Evolutionary conservation across 805 yeast species (phyloP).

Genomic region (Suhomyces vadensis): DNA sequence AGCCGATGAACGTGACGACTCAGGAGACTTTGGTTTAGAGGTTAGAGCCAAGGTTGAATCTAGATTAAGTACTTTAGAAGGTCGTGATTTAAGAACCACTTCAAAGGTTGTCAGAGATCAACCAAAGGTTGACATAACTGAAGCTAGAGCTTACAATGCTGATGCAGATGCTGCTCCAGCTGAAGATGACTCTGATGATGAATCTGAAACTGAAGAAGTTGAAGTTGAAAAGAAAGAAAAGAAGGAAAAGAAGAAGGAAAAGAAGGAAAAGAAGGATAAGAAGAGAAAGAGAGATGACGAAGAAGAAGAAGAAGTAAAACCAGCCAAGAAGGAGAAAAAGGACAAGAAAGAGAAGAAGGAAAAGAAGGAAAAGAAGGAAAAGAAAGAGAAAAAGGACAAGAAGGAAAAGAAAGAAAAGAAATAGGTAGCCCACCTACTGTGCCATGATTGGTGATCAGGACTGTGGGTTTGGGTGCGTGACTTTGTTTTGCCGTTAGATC

Average conservation of each 20-base stretch:
- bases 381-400: slow-evolving; percentile 39
- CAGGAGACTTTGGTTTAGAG: slow-evolving; percentile 89
- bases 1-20: slow-evolving; percentile 95
- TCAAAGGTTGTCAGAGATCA: slow-evolving; percentile 79
- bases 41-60: slow-evolving; percentile 93
- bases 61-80: slow-evolving; percentile 92
- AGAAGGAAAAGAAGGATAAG: slow-evolving; percentile 26
- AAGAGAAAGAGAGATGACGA: slow-evolving; percentile 23
- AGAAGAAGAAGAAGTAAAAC: slow-evolving; percentile 52
- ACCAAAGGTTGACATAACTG: slow-evolving; percentile 82
- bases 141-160: slow-evolving; percentile 86
- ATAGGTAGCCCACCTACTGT: slow-evolving; percentile 11
- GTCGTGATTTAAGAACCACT: slow-evolving; percentile 91
- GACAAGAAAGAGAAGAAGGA: slow-evolving; percentile 38
- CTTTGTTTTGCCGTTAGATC: not conserved
- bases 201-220: slow-evolving; percentile 34
- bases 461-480: slow-evolving; percentile 3
- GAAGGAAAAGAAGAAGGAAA: slow-evolving; percentile 31
- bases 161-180: slow-evolving; percentile 80
- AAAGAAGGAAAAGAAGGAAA: slow-evolving; percentile 28
- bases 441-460: slow-evolving; percentile 1
- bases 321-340: slow-evolving; percentile 52
- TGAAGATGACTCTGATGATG: slow-evolving; percentile 33
- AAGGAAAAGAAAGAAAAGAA: slow-evolving; percentile 24
- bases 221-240: slow-evolving; percentile 33